These are phyloP conservation scores for Cyclotella kingstonii DNA, from an alignment of 108 stramenopile species.

Conservation along the genomic window DNA sequence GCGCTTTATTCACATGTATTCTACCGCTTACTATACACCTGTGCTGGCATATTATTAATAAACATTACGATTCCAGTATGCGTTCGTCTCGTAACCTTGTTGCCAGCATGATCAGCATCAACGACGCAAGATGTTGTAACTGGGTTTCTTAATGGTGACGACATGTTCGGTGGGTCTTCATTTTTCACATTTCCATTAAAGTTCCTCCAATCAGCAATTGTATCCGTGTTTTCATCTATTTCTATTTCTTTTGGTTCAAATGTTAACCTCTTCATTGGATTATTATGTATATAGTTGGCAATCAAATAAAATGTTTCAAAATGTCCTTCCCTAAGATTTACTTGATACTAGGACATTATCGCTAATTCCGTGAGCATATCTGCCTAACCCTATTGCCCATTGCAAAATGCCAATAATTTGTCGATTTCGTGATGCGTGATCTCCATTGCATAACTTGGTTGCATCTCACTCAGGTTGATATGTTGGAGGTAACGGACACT, in stretches of 20 bases:
- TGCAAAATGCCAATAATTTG: conserved; percentile 16
- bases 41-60: conserved; percentile 33
- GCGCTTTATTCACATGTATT: conserved; percentile 42
- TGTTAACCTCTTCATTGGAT: background rate
- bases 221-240: background rate
- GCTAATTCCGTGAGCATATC: conserved; percentile 26
- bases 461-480: conserved; percentile 17
- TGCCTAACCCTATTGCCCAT: conserved; percentile 31
- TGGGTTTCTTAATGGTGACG: conserved; percentile 29
- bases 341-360: conserved; percentile 30
- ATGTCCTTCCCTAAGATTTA: conserved; percentile 31
- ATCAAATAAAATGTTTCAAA: conserved; percentile 25
- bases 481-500: background rate
- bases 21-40: conserved; percentile 36
- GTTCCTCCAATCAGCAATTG: background rate
- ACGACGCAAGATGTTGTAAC: conserved; percentile 19
- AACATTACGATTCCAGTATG: conserved; percentile 43
- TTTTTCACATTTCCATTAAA: conserved; percentile 31
- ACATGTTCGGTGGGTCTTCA: conserved; percentile 27
- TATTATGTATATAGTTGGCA: background rate
- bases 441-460: background rate
- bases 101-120: conserved; percentile 49
- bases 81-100: conserved; percentile 31
- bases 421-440: background rate
- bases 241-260: background rate